A percentile compares a stretch with the other conserved stretches of the same genome.
Conservation (phyloP, 2,329 filamentous ascomycete species). For the Capronia americana region DNA sequence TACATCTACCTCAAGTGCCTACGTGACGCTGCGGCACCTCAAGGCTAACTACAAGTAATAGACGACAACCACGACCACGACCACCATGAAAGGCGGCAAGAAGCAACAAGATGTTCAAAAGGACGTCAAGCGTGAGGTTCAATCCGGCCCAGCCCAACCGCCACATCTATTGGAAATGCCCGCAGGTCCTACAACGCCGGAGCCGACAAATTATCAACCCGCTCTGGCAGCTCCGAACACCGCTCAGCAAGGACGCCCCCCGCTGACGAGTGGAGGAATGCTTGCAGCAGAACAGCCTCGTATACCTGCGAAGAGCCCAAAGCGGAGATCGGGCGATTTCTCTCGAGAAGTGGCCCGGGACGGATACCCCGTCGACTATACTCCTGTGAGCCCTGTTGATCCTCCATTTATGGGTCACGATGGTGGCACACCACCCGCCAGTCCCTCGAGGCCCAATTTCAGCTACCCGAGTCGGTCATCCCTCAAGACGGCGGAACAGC, state of each 20-base stretch:
- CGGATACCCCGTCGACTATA: conserved; percentile 11
- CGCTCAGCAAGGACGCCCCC: conserved; percentile 17
- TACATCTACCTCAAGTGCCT: neutral
- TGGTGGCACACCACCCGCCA: conserved; percentile 25
- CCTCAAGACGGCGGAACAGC: conserved; percentile 30
- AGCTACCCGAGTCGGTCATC: conserved; percentile 38
- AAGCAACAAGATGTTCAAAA: conserved; percentile 37
- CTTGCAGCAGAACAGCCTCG: conserved; percentile 25
- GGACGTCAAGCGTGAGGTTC: conserved; percentile 27
- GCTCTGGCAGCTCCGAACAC: conserved; percentile 26
- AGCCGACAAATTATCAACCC: neutral
- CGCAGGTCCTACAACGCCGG: conserved; percentile 13
- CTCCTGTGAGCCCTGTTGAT: conserved; percentile 33
- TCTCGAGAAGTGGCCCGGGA: conserved; percentile 18
- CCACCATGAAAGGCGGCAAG: conserved; percentile 34
- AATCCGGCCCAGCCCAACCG: conserved; percentile 20
- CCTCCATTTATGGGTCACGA: conserved; percentile 22
- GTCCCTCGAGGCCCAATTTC: conserved; percentile 36
- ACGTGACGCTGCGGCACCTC: neutral
- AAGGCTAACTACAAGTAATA: neutral
- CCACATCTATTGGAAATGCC: conserved; percentile 24
- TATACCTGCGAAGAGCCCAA: conserved; percentile 32
- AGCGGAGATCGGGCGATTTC: conserved; percentile 31
- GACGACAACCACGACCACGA: conserved; percentile 40
- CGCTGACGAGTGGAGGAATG: conserved; percentile 13